phyloP scores from a whole-genome alignment of 2,329 filamentous ascomycete genomes.

The Pseudogymnoascus sp. region DNA sequence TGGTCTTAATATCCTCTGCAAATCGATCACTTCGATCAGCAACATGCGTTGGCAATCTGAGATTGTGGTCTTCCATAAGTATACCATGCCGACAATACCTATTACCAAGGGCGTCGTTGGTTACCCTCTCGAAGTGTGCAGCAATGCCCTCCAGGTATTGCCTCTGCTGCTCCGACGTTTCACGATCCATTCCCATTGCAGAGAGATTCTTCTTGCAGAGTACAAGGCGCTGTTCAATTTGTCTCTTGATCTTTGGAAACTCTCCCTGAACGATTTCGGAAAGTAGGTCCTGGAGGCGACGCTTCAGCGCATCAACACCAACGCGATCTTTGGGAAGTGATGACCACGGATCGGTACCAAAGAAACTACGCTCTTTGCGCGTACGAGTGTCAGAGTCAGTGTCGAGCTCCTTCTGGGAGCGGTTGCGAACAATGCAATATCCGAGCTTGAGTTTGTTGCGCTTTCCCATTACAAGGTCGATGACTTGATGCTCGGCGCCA shows the following conservation, averaged over 20 bases:
- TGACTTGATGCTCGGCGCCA: slow-evolving; percentile 29
- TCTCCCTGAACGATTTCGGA: slow-evolving; percentile 13
- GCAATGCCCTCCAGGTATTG: slow-evolving; percentile 29
- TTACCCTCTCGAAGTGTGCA: background rate
- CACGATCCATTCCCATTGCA: slow-evolving; percentile 39
- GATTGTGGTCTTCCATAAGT: background rate
- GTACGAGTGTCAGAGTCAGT: background rate
- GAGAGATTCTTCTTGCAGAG: slow-evolving; percentile 9
- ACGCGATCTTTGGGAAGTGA: slow-evolving; percentile 13
- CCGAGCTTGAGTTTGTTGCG: slow-evolving; percentile 13
- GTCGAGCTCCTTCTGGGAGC: slow-evolving; percentile 17
- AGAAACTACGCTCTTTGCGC: slow-evolving; percentile 1
- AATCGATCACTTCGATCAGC: slow-evolving; percentile 1
- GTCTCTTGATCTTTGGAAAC: slow-evolving; percentile 13
- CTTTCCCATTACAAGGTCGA: slow-evolving; percentile 13
- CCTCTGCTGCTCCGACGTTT: slow-evolving; percentile 37
- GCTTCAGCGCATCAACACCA: slow-evolving; percentile 15
- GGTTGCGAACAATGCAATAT: slow-evolving; percentile 16
- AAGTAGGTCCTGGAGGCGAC: slow-evolving; percentile 12
- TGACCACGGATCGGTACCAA: slow-evolving; percentile 12
- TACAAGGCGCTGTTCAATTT: slow-evolving; percentile 12
- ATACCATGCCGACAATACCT: background rate
- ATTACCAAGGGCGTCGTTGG: background rate
- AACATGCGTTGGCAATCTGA: slow-evolving; percentile 4
- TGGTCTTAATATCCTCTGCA: background rate